Percentiles rank a stretch among this genome's conserved stretches.
Evolutionary conservation across 129 eudicot species (phyloP).

Genomic region (Saussurea involucrata): DNA sequence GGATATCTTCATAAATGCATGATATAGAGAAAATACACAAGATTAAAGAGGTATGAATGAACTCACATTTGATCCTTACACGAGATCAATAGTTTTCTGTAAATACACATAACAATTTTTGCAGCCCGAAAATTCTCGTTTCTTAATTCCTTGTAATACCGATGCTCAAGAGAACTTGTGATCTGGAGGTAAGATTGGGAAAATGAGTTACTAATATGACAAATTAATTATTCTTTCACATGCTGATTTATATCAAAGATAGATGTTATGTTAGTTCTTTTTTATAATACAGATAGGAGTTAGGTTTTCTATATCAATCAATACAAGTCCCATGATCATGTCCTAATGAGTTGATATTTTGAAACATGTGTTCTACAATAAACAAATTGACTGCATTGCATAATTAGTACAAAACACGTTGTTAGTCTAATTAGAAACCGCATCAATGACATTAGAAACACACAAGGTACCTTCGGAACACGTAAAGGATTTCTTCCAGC

Average conservation of each 20-base stretch:
- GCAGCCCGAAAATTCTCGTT: slow-evolving; percentile 60
- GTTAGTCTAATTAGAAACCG: neutral
- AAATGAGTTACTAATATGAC: neutral
- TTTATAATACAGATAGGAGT: neutral
- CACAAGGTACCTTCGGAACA: slow-evolving; percentile 75
- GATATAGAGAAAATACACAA: neutral
- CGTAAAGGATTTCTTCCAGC: slow-evolving; percentile 96
- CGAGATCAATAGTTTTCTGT: slow-evolving; percentile 63
- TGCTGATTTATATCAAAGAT: neutral
- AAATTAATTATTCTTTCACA: neutral
- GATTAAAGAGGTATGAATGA: slow-evolving; percentile 15
- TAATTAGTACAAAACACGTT: slow-evolving; percentile 8
- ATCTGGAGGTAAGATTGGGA: slow-evolving; percentile 51
- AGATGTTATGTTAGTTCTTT: neutral
- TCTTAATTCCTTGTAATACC: slow-evolving; percentile 89
- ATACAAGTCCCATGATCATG: neutral
- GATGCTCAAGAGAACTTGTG: slow-evolving; percentile 76
- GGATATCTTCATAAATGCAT: neutral
- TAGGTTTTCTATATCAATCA: neutral
- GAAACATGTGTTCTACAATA: neutral
- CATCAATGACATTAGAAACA: slow-evolving; percentile 6
- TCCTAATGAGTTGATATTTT: neutral
- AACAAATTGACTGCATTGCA: neutral
- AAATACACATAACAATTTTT: slow-evolving; percentile 75
- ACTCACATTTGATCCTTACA: slow-evolving; percentile 97